Evolutionary conservation across 2,329 filamentous ascomycete genomes (phyloP).

Genomic region (Tolypocladium nubicola): DNA sequence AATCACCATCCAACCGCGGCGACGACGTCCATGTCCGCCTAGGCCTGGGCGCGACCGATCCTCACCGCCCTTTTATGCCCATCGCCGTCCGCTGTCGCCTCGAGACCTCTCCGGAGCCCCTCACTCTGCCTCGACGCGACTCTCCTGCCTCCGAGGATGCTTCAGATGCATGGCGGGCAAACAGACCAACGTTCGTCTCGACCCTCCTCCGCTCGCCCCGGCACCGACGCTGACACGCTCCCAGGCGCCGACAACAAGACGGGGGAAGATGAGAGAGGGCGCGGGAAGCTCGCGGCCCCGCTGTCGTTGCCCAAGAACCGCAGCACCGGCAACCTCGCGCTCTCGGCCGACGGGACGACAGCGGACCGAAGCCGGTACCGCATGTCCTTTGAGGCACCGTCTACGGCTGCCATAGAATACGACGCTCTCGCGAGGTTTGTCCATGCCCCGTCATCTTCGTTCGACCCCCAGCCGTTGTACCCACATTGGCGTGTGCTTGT

Average conservation of each 20-base stretch:
- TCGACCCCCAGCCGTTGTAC: not conserved
- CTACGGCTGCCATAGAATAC: slow-evolving; percentile 46
- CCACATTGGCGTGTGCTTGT: not conserved
- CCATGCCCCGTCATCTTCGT: not conserved
- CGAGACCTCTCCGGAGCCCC: not conserved
- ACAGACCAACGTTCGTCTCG: slow-evolving; percentile 26
- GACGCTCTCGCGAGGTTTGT: slow-evolving; percentile 64
- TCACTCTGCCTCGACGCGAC: slow-evolving; percentile 3
- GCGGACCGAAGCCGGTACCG: slow-evolving; percentile 54
- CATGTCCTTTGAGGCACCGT: slow-evolving; percentile 67
- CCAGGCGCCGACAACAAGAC: slow-evolving; percentile 22
- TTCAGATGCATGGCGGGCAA: slow-evolving; percentile 31
- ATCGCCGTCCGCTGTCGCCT: slow-evolving; percentile 10
- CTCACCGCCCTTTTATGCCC: not conserved
- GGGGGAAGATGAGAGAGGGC: slow-evolving; percentile 27
- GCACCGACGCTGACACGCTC: slow-evolving; percentile 10
- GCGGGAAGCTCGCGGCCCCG: slow-evolving; percentile 33
- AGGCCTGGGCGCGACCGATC: slow-evolving; percentile 2
- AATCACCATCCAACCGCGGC: not conserved
- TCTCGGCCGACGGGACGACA: slow-evolving; percentile 32
- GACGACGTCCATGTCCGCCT: slow-evolving; percentile 4
- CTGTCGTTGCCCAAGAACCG: slow-evolving; percentile 52
- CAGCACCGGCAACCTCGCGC: slow-evolving; percentile 51
- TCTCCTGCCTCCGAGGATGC: slow-evolving; percentile 27
- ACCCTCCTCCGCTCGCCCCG: not conserved